Evolutionary conservation across 2,329 filamentous ascomycete genomes (phyloP).

Genomic region (Aspergillus versicolor): DNA sequence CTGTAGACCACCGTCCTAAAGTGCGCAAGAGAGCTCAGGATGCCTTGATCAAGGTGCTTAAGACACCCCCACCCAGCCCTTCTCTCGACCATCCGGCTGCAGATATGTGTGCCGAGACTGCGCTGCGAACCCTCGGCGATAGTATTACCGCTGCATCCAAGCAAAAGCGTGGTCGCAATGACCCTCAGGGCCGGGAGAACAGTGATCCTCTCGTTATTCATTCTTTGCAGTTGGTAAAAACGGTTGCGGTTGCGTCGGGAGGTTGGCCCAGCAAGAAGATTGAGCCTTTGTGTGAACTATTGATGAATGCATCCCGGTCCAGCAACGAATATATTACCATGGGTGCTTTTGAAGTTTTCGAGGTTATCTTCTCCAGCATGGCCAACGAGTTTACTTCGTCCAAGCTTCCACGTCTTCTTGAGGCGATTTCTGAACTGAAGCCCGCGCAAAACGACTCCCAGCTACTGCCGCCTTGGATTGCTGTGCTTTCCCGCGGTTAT

Average conservation of each 20-base stretch:
- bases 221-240: slow-evolving; percentile 87
- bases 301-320: slow-evolving; percentile 83
- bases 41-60: slow-evolving; percentile 77
- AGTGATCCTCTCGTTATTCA: slow-evolving; percentile 87
- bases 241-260: slow-evolving; percentile 78
- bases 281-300: slow-evolving; percentile 82
- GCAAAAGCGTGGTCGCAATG: slow-evolving; percentile 60
- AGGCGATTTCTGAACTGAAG: slow-evolving; percentile 87
- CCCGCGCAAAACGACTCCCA: slow-evolving; percentile 93
- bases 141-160: slow-evolving; percentile 65
- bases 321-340: slow-evolving; percentile 96
- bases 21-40: slow-evolving; percentile 92
- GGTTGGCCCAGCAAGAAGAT: slow-evolving; percentile 98
- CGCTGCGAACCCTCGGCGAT: slow-evolving; percentile 75
- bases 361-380: slow-evolving; percentile 94
- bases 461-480: slow-evolving; percentile 92
- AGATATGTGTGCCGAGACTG: slow-evolving; percentile 93
- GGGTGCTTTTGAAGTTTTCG: slow-evolving; percentile 94
- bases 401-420: slow-evolving; percentile 84
- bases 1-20: slow-evolving; percentile 86
- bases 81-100: slow-evolving; percentile 91
- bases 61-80: slow-evolving; percentile 83
- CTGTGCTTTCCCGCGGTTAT: slow-evolving; percentile 89
- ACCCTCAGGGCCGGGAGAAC: slow-evolving; percentile 47
- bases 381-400: slow-evolving; percentile 80